Evolutionary conservation across 2,329 filamentous ascomycete genomes (phyloP), one percentile per base, ranked within the genome.

Genomic region (Epichloe baconii): DNA sequence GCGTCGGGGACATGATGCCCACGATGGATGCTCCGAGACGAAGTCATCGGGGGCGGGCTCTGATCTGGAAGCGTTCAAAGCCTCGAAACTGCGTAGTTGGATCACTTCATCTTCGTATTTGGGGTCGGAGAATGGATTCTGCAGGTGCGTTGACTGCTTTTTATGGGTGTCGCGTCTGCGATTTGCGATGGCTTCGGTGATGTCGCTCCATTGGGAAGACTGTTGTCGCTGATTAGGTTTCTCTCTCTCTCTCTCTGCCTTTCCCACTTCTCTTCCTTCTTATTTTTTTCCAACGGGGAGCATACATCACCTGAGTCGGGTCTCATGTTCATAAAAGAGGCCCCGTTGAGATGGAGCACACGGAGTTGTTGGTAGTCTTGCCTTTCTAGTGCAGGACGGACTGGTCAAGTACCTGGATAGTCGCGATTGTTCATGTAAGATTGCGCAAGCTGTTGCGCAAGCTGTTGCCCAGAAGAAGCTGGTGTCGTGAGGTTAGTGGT

Each of bases 121-220:
- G 23, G 53, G 51, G 15, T 55, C 52, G 10, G 49, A 49, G 47
- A 53, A 51, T 10, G 51, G 51, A 35, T 53, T 40, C 10, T n/a
- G 38, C 46, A 37, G 31, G 38, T 36, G 34, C 10, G 36, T 26
- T 17, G 41, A 23, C 17, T 44, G 45, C 34, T 45, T 51, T 19
- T 46, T 34, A 15, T 31, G 45, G 11, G 19, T 35, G 15, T n/a
- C 38, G 12, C n/a, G 8, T 31, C n/a, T 11, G 15, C 31, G 26
- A 6, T 19, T 41, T 45, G 35, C 23, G n/a, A 48, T 37, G 17
- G 42, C 31, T 17, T 46, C 45, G n/a, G 41, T 48, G 3, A 43
- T 37, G 37, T 49, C 52, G 31, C 46, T 53, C 49, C 49, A 49
- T 40, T 52, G 49, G 3, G 35, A 48, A 41, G 51, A 49, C 47